Percentiles rank a stretch among this genome's conserved stretches.
These are phyloP conservation scores for Annulohypoxylon moriforme DNA, from an alignment of 495 filamentous ascomycete species.

Conservation along the genomic window DNA sequence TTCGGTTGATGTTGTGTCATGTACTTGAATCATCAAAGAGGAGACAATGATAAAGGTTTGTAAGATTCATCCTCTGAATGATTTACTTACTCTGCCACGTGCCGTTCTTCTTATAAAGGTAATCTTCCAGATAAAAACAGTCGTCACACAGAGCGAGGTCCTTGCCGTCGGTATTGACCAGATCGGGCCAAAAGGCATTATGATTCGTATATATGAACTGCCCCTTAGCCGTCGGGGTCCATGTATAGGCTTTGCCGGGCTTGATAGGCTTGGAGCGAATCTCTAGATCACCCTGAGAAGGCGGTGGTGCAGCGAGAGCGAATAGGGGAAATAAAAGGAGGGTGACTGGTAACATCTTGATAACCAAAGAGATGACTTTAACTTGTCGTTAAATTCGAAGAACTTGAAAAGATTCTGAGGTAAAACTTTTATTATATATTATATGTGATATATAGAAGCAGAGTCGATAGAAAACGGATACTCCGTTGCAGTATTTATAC, in stretches of 20 bases:
- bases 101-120: conserved; percentile 15
- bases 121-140: conserved; percentile 21
- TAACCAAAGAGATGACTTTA: neutral
- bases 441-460: neutral
- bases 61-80: too few relatives aligned
- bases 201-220: too few relatives aligned
- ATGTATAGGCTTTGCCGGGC: neutral
- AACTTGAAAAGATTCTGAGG: neutral
- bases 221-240: neutral
- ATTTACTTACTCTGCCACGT: neutral
- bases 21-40: too few relatives aligned
- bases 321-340: conserved; percentile 22
- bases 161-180: neutral
- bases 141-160: conserved; percentile 2
- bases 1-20: neutral
- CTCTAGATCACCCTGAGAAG: neutral
- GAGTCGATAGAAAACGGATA: neutral
- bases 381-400: neutral
- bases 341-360: conserved; percentile 16
- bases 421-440: neutral
- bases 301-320: conserved; percentile 26
- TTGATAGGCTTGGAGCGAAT: neutral
- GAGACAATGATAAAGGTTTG: too few relatives aligned
- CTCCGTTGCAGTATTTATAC: neutral
- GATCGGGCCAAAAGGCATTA: too few relatives aligned